Base-by-base conservation (phyloP, 768 basidiomycete genomes). In the Kondoa subrosea region DNA sequence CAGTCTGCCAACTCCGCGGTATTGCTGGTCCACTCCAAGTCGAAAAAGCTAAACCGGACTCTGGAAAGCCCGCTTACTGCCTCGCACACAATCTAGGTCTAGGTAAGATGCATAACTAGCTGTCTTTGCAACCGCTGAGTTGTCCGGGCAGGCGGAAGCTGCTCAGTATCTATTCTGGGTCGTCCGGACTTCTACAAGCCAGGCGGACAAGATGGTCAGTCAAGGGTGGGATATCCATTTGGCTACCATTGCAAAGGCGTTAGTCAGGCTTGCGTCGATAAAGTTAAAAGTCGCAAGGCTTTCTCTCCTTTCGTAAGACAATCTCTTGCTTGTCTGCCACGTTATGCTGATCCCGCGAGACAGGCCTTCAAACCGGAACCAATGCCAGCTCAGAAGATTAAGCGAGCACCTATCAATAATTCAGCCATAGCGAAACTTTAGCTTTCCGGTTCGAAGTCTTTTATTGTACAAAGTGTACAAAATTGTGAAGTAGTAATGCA, bases 21-120 rank as follows among this genome's bases (percentile, higher is more conserved):
- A 67, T 64, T 30, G 71, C 72, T 0, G 73, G 73, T 1, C 34
- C 66, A 21, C 72, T 74, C 70, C 74, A 73, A 50, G 72, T 67
- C 58, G 34, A n/a, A 30, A 64, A 2, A 60, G 67, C 57, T 57
- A 1, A 70, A 66, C 8, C 72, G 67, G 15, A 62, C 30, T 12
- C 25, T 56, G 68, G 68, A 8, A 68, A 70, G 50, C 62, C 27
- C 17, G 65, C 72, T 3, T 88, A 82, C 70, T 88, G 87, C 2
- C 79, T 91, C 15, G 84, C 87, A 8, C 89, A 91, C 71, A 91
- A 91, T 74, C 80, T 91, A 57, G 89, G 88, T 16, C 81, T 89
- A 27, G 89, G 88, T 65, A 86, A 61, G 87, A 87, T 14, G 31
- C 30, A 30, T 34, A 8, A 26, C 57, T 25, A 15, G 12, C 29